phyloP scores from a whole-genome alignment of 2,329 filamentous ascomycete species.

The Botrytis paeoniae region DNA sequence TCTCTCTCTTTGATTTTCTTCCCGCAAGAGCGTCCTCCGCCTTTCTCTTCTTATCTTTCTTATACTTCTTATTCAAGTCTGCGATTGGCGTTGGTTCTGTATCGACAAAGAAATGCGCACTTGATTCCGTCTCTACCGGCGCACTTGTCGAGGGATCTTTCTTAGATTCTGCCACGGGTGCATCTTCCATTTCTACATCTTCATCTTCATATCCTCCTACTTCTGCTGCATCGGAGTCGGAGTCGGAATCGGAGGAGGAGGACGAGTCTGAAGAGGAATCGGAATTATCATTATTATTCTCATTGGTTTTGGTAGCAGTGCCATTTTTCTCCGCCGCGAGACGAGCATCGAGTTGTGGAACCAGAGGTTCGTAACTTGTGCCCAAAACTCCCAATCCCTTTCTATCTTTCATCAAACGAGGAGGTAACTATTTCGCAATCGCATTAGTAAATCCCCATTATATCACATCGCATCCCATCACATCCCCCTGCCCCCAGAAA shows the following conservation, averaged over 20 bases:
- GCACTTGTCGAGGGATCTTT: neutral
- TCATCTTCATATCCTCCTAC: conserved; percentile 9
- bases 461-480: neutral
- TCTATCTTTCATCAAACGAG: conserved; percentile 25
- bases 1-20: conserved; percentile 57
- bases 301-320: neutral
- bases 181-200: conserved; percentile 19
- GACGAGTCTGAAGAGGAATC: conserved; percentile 10
- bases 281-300: conserved; percentile 1
- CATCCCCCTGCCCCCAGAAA: neutral
- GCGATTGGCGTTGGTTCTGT: conserved; percentile 30
- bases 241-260: neutral
- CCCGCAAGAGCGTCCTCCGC: neutral
- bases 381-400: conserved; percentile 28
- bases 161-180: neutral
- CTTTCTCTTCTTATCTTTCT: conserved; percentile 19
- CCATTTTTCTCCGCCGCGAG: conserved; percentile 18
- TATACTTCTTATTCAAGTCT: conserved; percentile 22
- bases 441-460: neutral
- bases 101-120: conserved; percentile 32
- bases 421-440: conserved; percentile 25
- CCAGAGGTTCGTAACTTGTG: conserved; percentile 24
- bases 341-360: conserved; percentile 25
- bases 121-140: conserved; percentile 22
- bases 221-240: neutral